These are phyloP conservation scores for Alternaria ethzedia DNA, from an alignment of 2,329 filamentous ascomycete species.

Conservation along the genomic window DNA sequence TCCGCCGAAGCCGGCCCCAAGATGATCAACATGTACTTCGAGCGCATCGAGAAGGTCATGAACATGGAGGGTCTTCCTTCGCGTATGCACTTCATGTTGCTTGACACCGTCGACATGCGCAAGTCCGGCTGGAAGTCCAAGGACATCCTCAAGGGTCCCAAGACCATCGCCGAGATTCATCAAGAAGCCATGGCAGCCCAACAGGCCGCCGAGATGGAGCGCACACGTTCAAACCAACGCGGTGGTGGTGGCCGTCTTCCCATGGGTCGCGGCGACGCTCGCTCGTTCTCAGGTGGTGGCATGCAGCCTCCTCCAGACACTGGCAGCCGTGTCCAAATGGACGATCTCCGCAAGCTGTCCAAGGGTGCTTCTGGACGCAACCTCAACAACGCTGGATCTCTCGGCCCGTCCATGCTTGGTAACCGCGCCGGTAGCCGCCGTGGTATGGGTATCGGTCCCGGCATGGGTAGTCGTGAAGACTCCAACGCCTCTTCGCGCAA, in stretches of 20 bases:
- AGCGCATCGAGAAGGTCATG: constrained; percentile 82
- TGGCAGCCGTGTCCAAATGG: constrained; percentile 84
- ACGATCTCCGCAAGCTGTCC: constrained; percentile 84
- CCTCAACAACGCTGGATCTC: constrained; percentile 61
- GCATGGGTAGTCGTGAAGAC: constrained; percentile 75
- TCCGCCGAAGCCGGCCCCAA: constrained; percentile 76
- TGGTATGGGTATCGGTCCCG: constrained; percentile 75
- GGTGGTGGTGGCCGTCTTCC: constrained; percentile 71
- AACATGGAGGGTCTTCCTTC: constrained; percentile 78
- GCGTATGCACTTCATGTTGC: constrained; percentile 93
- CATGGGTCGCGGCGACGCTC: constrained; percentile 83
- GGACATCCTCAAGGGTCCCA: constrained; percentile 90
- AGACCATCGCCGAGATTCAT: constrained; percentile 93
- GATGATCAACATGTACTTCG: constrained; percentile 94
- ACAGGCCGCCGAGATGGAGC: constrained; percentile 77
- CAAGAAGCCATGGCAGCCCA: constrained; percentile 79
- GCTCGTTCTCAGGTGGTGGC: constrained; percentile 76
- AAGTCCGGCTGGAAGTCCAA: constrained; percentile 81
- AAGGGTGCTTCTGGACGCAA: constrained; percentile 65
- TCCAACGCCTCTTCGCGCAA: constrained; percentile 88
- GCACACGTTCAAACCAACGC: constrained; percentile 65
- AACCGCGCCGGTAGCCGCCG: constrained; percentile 86
- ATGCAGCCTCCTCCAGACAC: constrained; percentile 74
- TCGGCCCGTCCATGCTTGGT: constrained; percentile 88
- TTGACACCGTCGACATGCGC: constrained; percentile 90